Percentiles rank a stretch among this genome's conserved stretches.
These are phyloP conservation scores for Chaetoscypha palmicola DNA, from an alignment of 2,329 filamentous ascomycete genomes.

Conservation along the genomic window DNA sequence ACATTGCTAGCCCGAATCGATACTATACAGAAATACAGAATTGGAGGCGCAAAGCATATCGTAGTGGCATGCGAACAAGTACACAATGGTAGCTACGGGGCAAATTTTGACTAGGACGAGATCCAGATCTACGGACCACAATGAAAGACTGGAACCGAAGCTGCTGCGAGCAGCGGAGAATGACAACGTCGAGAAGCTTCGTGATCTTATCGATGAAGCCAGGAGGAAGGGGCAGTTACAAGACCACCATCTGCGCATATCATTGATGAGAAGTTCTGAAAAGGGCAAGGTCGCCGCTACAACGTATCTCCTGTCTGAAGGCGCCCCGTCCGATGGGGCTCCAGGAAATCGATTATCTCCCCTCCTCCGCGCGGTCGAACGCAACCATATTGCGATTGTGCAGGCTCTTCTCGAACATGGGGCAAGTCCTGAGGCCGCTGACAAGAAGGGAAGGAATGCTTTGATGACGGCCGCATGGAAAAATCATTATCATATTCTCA, in stretches of 20 bases:
- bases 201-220: slow-evolving; percentile 17
- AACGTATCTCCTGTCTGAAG: slow-evolving; percentile 19
- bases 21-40: no score
- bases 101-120: slow-evolving; percentile 9
- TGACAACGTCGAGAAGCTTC: slow-evolving; percentile 20
- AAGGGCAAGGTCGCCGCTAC: slow-evolving; percentile 21
- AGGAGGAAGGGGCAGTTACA: slow-evolving; percentile 17
- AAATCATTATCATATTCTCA: slow-evolving; percentile 23
- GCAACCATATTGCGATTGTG: slow-evolving; percentile 21
- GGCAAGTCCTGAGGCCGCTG: slow-evolving; percentile 20
- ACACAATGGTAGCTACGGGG: slow-evolving; percentile 4
- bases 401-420: slow-evolving; percentile 21
- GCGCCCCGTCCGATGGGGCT: slow-evolving; percentile 20
- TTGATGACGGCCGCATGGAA: slow-evolving; percentile 27
- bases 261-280: slow-evolving; percentile 23
- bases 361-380: slow-evolving; percentile 21
- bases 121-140: slow-evolving; percentile 21
- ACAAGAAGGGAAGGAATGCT: slow-evolving; percentile 23
- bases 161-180: slow-evolving; percentile 22
- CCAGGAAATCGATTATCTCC: slow-evolving; percentile 20
- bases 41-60: no score
- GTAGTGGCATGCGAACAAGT: no score
- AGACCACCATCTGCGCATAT: slow-evolving; percentile 21
- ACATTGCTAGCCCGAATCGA: no score
- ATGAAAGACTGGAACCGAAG: slow-evolving; percentile 23